phyloP scores from a whole-genome alignment of 768 basidiomycete species.

The Auricularia sp. region DNA sequence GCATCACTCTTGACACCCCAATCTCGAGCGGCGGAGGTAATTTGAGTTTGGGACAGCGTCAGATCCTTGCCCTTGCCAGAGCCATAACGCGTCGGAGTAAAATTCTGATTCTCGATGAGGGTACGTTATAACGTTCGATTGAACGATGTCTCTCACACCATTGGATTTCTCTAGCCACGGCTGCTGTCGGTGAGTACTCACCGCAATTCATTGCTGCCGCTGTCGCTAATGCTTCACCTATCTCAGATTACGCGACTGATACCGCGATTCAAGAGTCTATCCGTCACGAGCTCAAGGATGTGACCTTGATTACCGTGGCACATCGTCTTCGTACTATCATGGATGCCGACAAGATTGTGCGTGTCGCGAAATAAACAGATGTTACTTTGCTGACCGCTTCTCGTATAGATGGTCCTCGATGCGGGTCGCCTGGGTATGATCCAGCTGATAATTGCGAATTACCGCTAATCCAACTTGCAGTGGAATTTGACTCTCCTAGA shows the following conservation, averaged over 20 bases:
- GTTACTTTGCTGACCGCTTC: background rate
- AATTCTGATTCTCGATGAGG: conserved; percentile 49
- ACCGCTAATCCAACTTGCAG: background rate
- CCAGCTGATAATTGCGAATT: no score
- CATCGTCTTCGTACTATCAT: conserved; percentile 50
- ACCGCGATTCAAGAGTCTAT: conserved; percentile 46
- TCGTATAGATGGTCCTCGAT: conserved; percentile 32
- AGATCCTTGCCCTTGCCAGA: conserved; percentile 49
- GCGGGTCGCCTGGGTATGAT: conserved; percentile 23
- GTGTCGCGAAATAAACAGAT: conserved; percentile 1
- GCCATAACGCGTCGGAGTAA: conserved; percentile 50
- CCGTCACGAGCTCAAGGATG: conserved; percentile 32
- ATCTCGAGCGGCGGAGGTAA: conserved; percentile 36
- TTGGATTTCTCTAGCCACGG: conserved; percentile 25
- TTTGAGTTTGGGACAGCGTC: conserved; percentile 49
- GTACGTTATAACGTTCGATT: conserved; percentile 13
- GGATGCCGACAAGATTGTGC: conserved; percentile 50
- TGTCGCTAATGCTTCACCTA: background rate
- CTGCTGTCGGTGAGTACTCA: conserved; percentile 28
- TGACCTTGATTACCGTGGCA: conserved; percentile 48
- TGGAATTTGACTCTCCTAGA: conserved; percentile 32
- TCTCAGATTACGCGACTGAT: conserved; percentile 46
- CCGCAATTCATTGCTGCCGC: background rate
- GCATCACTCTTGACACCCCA: conserved; percentile 34
- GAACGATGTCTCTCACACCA: background rate